A percentile compares a stretch with the other conserved stretches of the same genome.
These are phyloP conservation scores for Plenodomus biglobosus DNA, from an alignment of 2,329 filamentous ascomycete genomes.

Conservation along the genomic window DNA sequence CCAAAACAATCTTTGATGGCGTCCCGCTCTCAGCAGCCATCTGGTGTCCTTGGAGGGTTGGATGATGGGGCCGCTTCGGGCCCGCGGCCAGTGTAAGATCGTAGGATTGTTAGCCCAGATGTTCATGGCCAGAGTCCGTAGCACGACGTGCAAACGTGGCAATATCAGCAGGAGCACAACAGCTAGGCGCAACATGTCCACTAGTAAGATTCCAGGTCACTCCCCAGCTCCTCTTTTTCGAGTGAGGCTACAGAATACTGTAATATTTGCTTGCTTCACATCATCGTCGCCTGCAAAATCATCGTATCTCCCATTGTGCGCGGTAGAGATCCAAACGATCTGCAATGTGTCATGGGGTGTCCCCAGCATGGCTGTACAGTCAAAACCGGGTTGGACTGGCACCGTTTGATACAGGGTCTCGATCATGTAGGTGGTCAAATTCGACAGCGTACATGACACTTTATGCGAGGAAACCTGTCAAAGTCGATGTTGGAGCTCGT, in stretches of 20 bases:
- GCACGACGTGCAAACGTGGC: background rate
- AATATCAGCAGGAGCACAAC: background rate
- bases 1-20: too few relatives aligned
- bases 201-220: background rate
- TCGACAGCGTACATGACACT: background rate
- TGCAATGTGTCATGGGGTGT: too few relatives aligned
- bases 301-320: too few relatives aligned
- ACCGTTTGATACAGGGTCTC: background rate
- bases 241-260: too few relatives aligned
- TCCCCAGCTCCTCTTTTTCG: background rate
- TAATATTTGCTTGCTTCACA: too few relatives aligned
- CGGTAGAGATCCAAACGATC: too few relatives aligned
- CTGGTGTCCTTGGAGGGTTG: too few relatives aligned
- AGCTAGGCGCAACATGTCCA: background rate
- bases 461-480: background rate
- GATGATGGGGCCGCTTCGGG: too few relatives aligned
- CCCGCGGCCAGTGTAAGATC: background rate
- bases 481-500: background rate
- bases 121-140: background rate
- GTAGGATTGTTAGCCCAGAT: conserved; percentile 3
- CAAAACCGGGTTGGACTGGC: too few relatives aligned
- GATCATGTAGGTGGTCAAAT: background rate
- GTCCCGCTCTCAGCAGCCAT: too few relatives aligned
- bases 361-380: too few relatives aligned
- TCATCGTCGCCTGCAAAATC: too few relatives aligned